A percentile compares a stretch with the other conserved stretches of the same genome.
These are phyloP conservation scores for Fraxinus platypoda DNA, from an alignment of 305 asterid species.

Conservation along the genomic window DNA sequence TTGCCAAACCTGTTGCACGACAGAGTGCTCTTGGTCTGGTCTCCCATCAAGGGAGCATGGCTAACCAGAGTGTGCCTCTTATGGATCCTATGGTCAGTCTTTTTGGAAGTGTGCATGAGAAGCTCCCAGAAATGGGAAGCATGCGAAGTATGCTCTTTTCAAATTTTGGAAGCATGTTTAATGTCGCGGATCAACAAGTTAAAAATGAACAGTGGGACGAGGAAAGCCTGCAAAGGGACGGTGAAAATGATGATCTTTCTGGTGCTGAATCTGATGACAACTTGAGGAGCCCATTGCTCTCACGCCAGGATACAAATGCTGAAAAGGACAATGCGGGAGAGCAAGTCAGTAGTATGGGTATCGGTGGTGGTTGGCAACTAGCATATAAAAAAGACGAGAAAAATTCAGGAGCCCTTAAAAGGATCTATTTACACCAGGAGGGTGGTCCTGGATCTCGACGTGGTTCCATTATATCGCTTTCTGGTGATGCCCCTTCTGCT, in stretches of 20 bases:
- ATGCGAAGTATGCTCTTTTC: conserved; percentile 80
- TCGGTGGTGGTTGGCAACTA: conserved; percentile 97
- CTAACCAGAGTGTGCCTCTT: conserved; percentile 42
- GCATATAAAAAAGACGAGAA: conserved; percentile 79
- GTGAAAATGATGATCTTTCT: conserved; percentile 46
- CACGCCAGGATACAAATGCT: conserved; percentile 48
- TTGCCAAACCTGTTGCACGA: conserved; percentile 78
- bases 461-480: conserved; percentile 59
- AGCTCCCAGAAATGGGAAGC: conserved; percentile 67
- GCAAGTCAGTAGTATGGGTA: conserved; percentile 64
- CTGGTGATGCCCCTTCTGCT: conserved; percentile 42
- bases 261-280: conserved; percentile 73
- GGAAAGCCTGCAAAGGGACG: conserved; percentile 52
- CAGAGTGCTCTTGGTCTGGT: conserved; percentile 63
- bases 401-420: conserved; percentile 59
- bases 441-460: conserved; percentile 60
- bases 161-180: conserved; percentile 79
- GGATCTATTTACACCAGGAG: conserved; percentile 87
- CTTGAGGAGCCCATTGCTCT: conserved; percentile 77
- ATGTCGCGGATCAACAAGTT: conserved; percentile 40
- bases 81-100: conserved; percentile 87
- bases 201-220: conserved; percentile 73
- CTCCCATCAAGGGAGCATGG: conserved; percentile 77
- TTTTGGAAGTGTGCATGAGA: conserved; percentile 87
- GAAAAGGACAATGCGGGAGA: conserved; percentile 59